phyloP scores from a whole-genome alignment of 768 basidiomycete genomes.

The Pulveroboletus ravenelii region DNA sequence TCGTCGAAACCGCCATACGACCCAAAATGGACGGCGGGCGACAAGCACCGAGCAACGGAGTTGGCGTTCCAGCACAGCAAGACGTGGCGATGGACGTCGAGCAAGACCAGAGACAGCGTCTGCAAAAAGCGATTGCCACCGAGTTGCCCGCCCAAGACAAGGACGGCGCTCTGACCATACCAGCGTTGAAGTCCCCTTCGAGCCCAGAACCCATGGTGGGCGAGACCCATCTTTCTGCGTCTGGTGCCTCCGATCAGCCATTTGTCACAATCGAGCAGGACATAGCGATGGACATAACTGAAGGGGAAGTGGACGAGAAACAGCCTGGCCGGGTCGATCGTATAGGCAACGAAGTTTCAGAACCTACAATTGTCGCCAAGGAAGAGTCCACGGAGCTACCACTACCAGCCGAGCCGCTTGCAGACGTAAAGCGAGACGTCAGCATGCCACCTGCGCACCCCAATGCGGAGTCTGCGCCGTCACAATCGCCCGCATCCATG shows the following conservation, averaged over 20 bases:
- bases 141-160: slow-evolving; percentile 1
- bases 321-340: slow-evolving; percentile 9
- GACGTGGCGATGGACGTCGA: slow-evolving; percentile 24
- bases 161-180: neutral
- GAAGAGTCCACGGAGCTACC: slow-evolving; percentile 7
- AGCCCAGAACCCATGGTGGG: slow-evolving; percentile 11
- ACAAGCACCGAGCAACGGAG: slow-evolving; percentile 2
- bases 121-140: neutral
- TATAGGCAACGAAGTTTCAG: neutral
- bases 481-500: slow-evolving; percentile 12
- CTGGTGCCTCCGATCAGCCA: slow-evolving; percentile 20
- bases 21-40: slow-evolving; percentile 23
- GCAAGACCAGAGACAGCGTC: slow-evolving; percentile 6
- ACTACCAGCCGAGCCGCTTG: slow-evolving; percentile 10
- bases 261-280: slow-evolving; percentile 20
- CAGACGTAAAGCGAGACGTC: slow-evolving; percentile 21
- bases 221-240: neutral
- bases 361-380: neutral
- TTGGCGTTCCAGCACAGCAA: neutral
- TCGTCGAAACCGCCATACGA: slow-evolving; percentile 11
- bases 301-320: slow-evolving; percentile 16
- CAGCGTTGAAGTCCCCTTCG: neutral
- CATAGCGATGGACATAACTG: slow-evolving; percentile 22
- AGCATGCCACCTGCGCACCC: slow-evolving; percentile 20
- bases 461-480: slow-evolving; percentile 7